Conservation (phyloP, 139 green algal genomes). For the Asterochloris erici region DNA sequence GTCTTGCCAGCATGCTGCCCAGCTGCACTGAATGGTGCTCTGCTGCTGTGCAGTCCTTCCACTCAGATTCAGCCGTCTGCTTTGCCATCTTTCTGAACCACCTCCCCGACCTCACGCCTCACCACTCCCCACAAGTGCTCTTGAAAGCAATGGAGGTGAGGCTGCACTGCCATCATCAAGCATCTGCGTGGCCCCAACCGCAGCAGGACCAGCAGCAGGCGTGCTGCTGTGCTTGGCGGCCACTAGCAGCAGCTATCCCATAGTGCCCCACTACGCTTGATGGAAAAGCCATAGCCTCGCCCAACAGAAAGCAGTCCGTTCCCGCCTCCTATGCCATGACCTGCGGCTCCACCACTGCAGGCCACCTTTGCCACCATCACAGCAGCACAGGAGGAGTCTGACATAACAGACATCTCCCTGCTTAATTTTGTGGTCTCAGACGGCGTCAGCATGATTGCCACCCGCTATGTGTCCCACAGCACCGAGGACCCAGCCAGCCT, state of each 20-base stretch:
- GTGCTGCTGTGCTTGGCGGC: not conserved
- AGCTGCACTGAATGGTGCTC: not conserved
- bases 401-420: slow-evolving; percentile 60
- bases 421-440: slow-evolving; percentile 94
- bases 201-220: not conserved
- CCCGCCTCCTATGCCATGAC: too few relatives aligned
- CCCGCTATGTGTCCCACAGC: slow-evolving; percentile 71
- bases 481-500: slow-evolving; percentile 67
- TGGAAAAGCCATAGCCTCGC: too few relatives aligned
- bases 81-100: slow-evolving; percentile 94
- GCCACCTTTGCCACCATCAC: slow-evolving; percentile 42
- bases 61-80: slow-evolving; percentile 86
- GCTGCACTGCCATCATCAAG: too few relatives aligned
- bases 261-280: too few relatives aligned
- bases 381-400: slow-evolving; percentile 43
- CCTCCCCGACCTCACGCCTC: slow-evolving; percentile 59
- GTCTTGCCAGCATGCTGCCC: not conserved
- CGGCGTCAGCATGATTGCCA: slow-evolving; percentile 79
- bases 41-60: slow-evolving; percentile 74
- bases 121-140: slow-evolving; percentile 69
- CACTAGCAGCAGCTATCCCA: not conserved
- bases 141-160: slow-evolving; percentile 70
- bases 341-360: slow-evolving; percentile 6
- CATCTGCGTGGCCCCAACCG: too few relatives aligned
- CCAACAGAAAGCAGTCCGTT: too few relatives aligned